Evolutionary conservation across 2,329 filamentous ascomycete genomes (phyloP).

Genomic region (Phoma herbarum): DNA sequence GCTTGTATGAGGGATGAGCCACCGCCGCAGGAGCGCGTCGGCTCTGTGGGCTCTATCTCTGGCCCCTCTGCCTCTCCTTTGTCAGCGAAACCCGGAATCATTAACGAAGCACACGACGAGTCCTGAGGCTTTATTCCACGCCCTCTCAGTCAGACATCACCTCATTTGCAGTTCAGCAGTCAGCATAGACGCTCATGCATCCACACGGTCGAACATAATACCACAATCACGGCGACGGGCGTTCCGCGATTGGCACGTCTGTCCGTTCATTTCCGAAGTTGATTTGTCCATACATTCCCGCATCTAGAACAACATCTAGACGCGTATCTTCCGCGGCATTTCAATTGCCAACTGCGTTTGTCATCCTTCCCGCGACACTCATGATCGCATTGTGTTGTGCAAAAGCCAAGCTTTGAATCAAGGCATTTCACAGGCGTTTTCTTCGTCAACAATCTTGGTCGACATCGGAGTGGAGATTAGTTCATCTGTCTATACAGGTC

Average conservation of each 20-base stretch:
- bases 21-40: constrained; percentile 58
- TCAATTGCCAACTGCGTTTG: constrained; percentile 1
- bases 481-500: constrained; percentile 16
- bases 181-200: constrained; percentile 12
- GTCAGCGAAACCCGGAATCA: constrained; percentile 48
- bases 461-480: constrained; percentile 4
- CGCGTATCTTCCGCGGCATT: constrained; percentile 11
- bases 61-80: constrained; percentile 39
- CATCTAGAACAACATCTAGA: constrained; percentile 18
- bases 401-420: constrained; percentile 14
- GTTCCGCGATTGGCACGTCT: not conserved
- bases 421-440: constrained; percentile 19
- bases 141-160: constrained; percentile 36
- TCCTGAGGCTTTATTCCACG: constrained; percentile 37
- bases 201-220: constrained; percentile 5
- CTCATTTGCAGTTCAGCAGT: constrained; percentile 26
- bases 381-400: constrained; percentile 11
- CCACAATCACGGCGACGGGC: constrained; percentile 1
- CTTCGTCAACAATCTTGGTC: constrained; percentile 1
- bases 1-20: constrained; percentile 95
- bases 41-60: constrained; percentile 42
- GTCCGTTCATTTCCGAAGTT: constrained; percentile 3
- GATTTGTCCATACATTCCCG: constrained; percentile 2
- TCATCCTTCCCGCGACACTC: constrained; percentile 8
- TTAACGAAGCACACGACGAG: constrained; percentile 52